Conservation (phyloP, 176 grass and related monocot species). For the Microstegium vimineum region DNA sequence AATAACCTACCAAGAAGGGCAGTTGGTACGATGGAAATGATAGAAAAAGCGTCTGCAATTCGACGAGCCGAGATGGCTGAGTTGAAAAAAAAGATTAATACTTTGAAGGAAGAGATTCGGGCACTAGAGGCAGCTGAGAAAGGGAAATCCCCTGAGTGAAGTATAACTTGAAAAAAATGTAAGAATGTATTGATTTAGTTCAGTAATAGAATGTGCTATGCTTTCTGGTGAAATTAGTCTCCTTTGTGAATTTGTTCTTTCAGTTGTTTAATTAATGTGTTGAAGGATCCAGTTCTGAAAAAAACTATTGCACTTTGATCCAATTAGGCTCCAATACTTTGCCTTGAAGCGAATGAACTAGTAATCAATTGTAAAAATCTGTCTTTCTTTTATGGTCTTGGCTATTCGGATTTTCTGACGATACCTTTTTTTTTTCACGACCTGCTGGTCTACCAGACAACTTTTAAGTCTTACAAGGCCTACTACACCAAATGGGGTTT, state of each 20-base stretch:
- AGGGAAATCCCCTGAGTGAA: not conserved
- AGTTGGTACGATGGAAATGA: conserved; percentile 13
- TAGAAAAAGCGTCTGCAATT: not conserved
- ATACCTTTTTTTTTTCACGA: not conserved
- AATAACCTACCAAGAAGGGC: not conserved
- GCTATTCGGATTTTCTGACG: not conserved
- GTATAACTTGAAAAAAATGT: not conserved
- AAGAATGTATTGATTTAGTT: not conserved
- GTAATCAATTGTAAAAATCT: not conserved
- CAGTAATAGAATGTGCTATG: not conserved
- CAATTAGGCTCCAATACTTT: not conserved
- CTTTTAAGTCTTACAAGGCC: not conserved
- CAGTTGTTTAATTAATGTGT: not conserved
- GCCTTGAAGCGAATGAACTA: not conserved
- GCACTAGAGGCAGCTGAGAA: not conserved
- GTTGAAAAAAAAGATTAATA: not conserved
- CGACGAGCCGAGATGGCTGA: not conserved
- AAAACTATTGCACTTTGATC: not conserved
- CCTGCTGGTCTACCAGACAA: not conserved
- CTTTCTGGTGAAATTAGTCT: not conserved
- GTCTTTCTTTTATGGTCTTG: not conserved
- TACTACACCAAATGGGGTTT: not conserved
- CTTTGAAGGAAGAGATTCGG: conserved; percentile 3
- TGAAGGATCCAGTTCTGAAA: not conserved
- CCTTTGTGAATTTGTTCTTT: not conserved